phyloP scores from a whole-genome alignment of 2,329 filamentous ascomycete genomes.

The Xylariaceae sp. region DNA sequence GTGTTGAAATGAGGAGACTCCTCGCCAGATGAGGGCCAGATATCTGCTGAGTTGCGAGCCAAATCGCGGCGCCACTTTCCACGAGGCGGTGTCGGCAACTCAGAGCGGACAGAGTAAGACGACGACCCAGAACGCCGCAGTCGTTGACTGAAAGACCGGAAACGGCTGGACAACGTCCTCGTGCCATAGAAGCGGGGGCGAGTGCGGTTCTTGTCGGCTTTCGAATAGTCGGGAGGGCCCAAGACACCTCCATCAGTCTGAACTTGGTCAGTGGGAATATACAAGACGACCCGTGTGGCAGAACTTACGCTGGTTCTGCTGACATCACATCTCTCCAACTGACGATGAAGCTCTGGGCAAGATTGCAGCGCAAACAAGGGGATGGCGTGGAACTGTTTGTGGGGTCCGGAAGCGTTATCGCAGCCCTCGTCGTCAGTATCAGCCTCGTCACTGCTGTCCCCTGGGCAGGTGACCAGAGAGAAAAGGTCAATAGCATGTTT shows the following conservation, averaged over 20 bases:
- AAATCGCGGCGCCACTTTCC: slow-evolving; percentile 20
- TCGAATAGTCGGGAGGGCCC: slow-evolving; percentile 9
- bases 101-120: slow-evolving; percentile 18
- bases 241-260: slow-evolving; percentile 9
- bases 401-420: slow-evolving; percentile 6
- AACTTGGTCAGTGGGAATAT: too few relatives aligned
- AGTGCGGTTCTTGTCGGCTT: slow-evolving; percentile 10
- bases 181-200: slow-evolving; percentile 11
- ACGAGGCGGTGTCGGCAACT: slow-evolving; percentile 17
- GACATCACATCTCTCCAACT: slow-evolving; percentile 4
- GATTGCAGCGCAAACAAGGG: slow-evolving; percentile 14
- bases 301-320: slow-evolving; percentile 6
- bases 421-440: slow-evolving; percentile 3
- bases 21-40: slow-evolving; percentile 22
- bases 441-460: slow-evolving; percentile 4
- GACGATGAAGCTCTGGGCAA: slow-evolving; percentile 21
- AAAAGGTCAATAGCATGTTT: slow-evolving; percentile 1
- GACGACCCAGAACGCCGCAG: slow-evolving; percentile 19
- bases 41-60: slow-evolving; percentile 20
- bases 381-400: slow-evolving; percentile 9
- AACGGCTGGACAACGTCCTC: slow-evolving; percentile 12
- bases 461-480: slow-evolving; percentile 2
- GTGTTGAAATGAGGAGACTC: slow-evolving; percentile 23
- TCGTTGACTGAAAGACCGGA: slow-evolving; percentile 14
- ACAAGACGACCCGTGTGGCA: too few relatives aligned